Evolutionary conservation across 352 stramenopile species (phyloP), one percentile per base, ranked within the genome.

Genomic region (Phytophthora pluvialis): DNA sequence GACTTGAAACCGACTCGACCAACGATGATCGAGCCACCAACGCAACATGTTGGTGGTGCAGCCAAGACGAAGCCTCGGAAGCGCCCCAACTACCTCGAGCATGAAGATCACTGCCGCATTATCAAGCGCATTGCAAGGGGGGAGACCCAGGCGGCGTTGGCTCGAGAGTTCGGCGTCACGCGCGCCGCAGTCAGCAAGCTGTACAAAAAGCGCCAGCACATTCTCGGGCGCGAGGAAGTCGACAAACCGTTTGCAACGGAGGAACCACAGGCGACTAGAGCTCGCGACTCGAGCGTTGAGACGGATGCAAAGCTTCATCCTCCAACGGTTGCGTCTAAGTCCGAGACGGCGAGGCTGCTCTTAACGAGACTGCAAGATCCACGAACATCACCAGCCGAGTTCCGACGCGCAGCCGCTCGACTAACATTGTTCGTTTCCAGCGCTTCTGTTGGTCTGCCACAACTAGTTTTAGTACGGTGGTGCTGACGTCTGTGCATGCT

Each of bases 141-240:
- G 16, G 59, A 67, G 29, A 31, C 21, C 1, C 59, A 61, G 11
- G 59, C 50, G 6, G n/a, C 49, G 21, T 32, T 67, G 12, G 59
- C 59, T 36, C 49, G 59, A 28, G 59, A 67, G 18, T 67, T 61
- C 8, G 50, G 59, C 0, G 59, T 67, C 32, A 67, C 49, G 13
- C 59, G 59, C 29, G 49, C 59, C n/a, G 59, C 59, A 6, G 44
- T 67, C 4, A 56, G 50, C 25, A 39, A 61, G 16, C 28, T 67
- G 35, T 67, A 61, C 40, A 67, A 67, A n/a, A 67, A 67, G 5
- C 42, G 59, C 8, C 40, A 54, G 0, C 26, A 54, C 6, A 60
- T 67, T 28, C 49, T 67, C 1, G 16, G 12, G 51, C 77, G 47
- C 52, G 74, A 10, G 43, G 53, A 46, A 5, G 6, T 26, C 6